These are phyloP conservation scores for Rhizopogon sp. DNA, from an alignment of 768 basidiomycete species.

Conservation along the genomic window DNA sequence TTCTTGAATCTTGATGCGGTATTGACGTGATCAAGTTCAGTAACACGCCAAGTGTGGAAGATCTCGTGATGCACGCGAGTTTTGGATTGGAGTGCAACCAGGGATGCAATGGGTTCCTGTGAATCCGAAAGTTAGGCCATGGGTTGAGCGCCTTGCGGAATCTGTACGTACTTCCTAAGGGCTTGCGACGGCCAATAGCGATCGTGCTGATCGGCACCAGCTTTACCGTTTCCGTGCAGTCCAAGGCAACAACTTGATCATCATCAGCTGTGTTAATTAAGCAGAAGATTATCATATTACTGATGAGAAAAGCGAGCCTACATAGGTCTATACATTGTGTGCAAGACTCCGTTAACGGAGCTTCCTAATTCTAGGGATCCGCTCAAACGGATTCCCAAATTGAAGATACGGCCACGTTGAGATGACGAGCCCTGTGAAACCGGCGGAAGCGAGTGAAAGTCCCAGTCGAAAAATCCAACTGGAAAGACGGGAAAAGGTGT, in stretches of 20 bases:
- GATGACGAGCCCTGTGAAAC: constrained; percentile 17
- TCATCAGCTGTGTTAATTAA: too few species aligned
- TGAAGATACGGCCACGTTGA: constrained; percentile 10
- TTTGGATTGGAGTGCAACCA: background rate
- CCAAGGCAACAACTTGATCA: too few species aligned
- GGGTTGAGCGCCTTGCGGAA: constrained; percentile 1
- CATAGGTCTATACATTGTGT: background rate
- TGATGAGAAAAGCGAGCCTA: background rate
- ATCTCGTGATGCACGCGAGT: constrained; percentile 1
- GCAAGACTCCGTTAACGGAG: background rate
- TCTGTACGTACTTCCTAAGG: background rate
- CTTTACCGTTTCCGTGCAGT: background rate
- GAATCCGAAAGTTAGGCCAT: background rate
- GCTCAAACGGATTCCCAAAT: constrained; percentile 19
- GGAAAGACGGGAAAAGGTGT: background rate
- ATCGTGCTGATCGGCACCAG: background rate
- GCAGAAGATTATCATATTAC: background rate
- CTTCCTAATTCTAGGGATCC: constrained; percentile 12
- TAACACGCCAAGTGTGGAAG: constrained; percentile 15
- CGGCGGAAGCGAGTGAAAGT: constrained; percentile 10
- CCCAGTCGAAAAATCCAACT: constrained; percentile 1
- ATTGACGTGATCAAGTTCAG: constrained; percentile 10
- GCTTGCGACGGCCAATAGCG: background rate
- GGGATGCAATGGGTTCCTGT: constrained; percentile 1
- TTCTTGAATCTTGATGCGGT: constrained; percentile 29